Evolutionary conservation across 2,329 filamentous ascomycete species (phyloP).

Genomic region (Byssochlamys sp.): DNA sequence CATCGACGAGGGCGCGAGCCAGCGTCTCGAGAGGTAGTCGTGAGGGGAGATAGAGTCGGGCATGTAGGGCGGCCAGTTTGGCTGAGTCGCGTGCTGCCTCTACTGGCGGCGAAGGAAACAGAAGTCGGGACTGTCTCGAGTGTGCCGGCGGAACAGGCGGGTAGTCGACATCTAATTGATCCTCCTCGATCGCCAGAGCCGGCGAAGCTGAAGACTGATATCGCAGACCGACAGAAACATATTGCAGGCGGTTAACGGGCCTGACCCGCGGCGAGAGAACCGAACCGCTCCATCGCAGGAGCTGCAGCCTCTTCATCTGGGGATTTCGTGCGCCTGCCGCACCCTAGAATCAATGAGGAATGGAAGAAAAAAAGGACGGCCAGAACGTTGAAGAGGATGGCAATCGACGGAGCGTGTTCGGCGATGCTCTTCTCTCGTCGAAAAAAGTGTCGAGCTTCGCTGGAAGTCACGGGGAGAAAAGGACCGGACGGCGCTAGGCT

Average conservation of each 20-base stretch:
- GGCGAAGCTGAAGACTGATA: slow-evolving; percentile 34
- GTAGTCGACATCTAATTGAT: slow-evolving; percentile 19
- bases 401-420: slow-evolving; percentile 2
- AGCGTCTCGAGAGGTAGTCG: slow-evolving; percentile 79
- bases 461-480: slow-evolving; percentile 30
- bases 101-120: slow-evolving; percentile 62
- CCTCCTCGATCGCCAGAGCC: slow-evolving; percentile 15
- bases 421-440: slow-evolving; percentile 5
- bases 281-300: slow-evolving; percentile 44
- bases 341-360: slow-evolving; percentile 9
- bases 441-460: slow-evolving; percentile 32
- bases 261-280: slow-evolving; percentile 40
- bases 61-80: slow-evolving; percentile 86
- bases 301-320: slow-evolving; percentile 44
- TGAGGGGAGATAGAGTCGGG: slow-evolving; percentile 70
- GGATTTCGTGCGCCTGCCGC: slow-evolving; percentile 11
- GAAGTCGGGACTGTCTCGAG: slow-evolving; percentile 26
- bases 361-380: slow-evolving; percentile 10
- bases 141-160: slow-evolving; percentile 16
- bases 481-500: slow-evolving; percentile 17
- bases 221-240: slow-evolving; percentile 26
- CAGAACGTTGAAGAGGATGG: slow-evolving; percentile 6
- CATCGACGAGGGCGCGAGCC: slow-evolving; percentile 73
- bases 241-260: slow-evolving; percentile 29
- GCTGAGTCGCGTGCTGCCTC: slow-evolving; percentile 61